Evolutionary conservation across 768 basidiomycete species (phyloP), one percentile per base, ranked within the genome.

Genomic region (Pleurotus platypus): DNA sequence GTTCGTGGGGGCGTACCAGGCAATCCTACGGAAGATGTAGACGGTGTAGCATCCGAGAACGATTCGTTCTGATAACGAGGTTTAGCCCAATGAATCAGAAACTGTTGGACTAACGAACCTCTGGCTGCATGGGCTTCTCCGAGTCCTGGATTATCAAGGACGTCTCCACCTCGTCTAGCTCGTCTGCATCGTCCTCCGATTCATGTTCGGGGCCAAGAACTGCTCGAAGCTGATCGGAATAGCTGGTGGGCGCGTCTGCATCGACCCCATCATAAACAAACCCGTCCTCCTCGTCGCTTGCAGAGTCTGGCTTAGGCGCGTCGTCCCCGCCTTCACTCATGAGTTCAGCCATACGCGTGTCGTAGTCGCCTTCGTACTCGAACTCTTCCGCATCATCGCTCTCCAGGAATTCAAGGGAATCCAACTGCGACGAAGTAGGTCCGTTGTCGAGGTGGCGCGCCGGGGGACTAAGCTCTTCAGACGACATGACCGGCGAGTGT

Each of bases 211-310:
- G 74, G 15, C 85, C 90, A 38, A 94, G 77, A 20, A 89, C 85
- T 49, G 91, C 89, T 46, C 84, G 78, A 50, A 94, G 70, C 62
- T 83, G 87, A 58, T 86, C 82, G 9, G 72, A 74, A 67, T 94
- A 94, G 51, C 78, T 81, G 38, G 75, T 73, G 13, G 77, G 70
- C 12, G 72, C 63, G 47, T 74, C 71, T 4, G 84, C 80, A 63
- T 94, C 90, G 18, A 83, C 73, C 26, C 90, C 92, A 26, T 78
- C 76, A 65, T 93, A 94, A 26, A 92, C 59, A 62, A 94, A 94
- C 0, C 72, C 83, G 27, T 82, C 86, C 9, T 81, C 83, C 8
- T 80, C 84, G 0, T 76, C 77, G 11, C 70, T 77, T 3, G 80
- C 77, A 3, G 76, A 75, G 15, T 68, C 70, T 4, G 65, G 64